Conservation (phyloP, 106 monocot species). For the Phalaenopsis equestris region DNA sequence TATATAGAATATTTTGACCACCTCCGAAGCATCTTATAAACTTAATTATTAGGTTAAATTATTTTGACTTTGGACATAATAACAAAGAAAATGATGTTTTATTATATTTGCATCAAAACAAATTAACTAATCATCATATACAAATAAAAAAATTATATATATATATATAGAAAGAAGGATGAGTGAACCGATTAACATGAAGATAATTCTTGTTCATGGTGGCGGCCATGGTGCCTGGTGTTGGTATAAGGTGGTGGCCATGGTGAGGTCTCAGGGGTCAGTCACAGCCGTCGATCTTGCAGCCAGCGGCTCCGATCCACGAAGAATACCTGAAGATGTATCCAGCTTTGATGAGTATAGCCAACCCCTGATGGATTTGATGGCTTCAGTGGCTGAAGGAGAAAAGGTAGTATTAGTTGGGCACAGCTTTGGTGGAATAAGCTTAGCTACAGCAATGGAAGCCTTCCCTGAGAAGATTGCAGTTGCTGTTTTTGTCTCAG, state of each 20-base stretch:
- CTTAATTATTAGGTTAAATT: too few relatives aligned
- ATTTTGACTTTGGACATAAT: too few relatives aligned
- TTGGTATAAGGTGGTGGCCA: conserved; percentile 35
- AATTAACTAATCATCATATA: too few relatives aligned
- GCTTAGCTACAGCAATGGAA: conserved; percentile 25
- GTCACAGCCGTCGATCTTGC: conserved; percentile 29
- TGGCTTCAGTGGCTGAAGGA: conserved; percentile 2
- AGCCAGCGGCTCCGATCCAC: conserved; percentile 18
- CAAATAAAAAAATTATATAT: too few relatives aligned
- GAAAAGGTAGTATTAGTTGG: conserved; percentile 32
- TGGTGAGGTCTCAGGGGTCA: conserved; percentile 5
- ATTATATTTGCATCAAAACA: too few relatives aligned
- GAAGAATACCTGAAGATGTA: conserved; percentile 20
- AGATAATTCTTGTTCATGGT: conserved; percentile 37
- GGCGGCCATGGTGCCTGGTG: conserved; percentile 43
- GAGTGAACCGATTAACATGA: neutral
- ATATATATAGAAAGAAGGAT: too few relatives aligned
- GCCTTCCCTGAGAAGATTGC: conserved; percentile 28
- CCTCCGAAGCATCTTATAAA: too few relatives aligned
- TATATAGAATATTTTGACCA: too few relatives aligned
- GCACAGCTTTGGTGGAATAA: conserved; percentile 33
- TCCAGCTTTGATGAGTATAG: conserved; percentile 16
- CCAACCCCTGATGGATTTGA: conserved; percentile 16
- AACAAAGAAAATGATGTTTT: too few relatives aligned
- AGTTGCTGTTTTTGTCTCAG: conserved; percentile 18